phyloP scores from a whole-genome alignment of 352 stramenopile species.

The Phytopythium montanum region DNA sequence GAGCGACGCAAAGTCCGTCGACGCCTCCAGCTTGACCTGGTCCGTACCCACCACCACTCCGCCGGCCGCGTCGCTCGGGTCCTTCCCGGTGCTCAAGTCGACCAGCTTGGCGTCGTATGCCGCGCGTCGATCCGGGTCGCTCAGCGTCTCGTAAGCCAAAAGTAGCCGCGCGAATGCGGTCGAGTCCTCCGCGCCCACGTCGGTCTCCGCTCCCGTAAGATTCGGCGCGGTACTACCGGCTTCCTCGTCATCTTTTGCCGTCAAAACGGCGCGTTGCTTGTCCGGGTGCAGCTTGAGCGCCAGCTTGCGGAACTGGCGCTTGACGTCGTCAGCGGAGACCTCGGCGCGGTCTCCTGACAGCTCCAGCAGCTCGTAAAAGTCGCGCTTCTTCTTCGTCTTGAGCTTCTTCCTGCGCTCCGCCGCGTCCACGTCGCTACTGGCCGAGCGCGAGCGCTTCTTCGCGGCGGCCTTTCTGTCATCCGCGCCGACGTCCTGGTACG shows the following conservation, averaged over 20 bases:
- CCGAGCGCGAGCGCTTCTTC: conserved; percentile 7
- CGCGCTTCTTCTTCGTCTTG: conserved; percentile 28
- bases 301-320: conserved; percentile 64
- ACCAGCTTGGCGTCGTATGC: conserved; percentile 56
- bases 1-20: conserved; percentile 70
- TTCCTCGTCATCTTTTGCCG: conserved; percentile 9
- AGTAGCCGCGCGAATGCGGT: conserved; percentile 62
- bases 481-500: conserved; percentile 55
- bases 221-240: background rate
- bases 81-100: conserved; percentile 8
- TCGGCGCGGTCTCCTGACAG: conserved; percentile 19
- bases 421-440: conserved; percentile 10
- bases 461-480: conserved; percentile 12
- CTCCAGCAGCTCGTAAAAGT: conserved; percentile 66
- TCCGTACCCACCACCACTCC: conserved; percentile 40
- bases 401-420: conserved; percentile 9
- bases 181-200: conserved; percentile 20
- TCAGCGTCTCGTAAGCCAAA: conserved; percentile 74
- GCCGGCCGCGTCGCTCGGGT: conserved; percentile 4
- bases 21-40: conserved; percentile 63
- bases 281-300: conserved; percentile 68
- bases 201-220: conserved; percentile 3
- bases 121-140: conserved; percentile 43
- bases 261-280: conserved; percentile 29
- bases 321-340: conserved; percentile 43